Evolutionary conservation across 805 yeast genomes (phyloP).

Genomic region (Metschnikowia matae): DNA sequence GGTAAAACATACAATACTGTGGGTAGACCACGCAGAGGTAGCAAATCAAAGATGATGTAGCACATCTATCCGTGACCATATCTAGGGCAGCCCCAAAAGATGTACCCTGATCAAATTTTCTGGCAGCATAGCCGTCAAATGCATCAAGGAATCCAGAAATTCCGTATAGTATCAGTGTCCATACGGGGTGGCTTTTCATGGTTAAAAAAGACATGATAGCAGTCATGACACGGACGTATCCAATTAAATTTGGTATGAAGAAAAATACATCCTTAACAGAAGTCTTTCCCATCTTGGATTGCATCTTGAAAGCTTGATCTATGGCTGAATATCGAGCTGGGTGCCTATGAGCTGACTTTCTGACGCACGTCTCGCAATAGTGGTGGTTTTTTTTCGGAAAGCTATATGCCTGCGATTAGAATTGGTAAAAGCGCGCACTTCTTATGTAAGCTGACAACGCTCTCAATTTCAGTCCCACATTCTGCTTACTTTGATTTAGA

Average conservation of each 20-base stretch:
- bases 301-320: neutral
- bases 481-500: neutral
- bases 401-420: neutral
- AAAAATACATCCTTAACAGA: slow-evolving; percentile 52
- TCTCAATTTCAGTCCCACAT: neutral
- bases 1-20: slow-evolving; percentile 64
- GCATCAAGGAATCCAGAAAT: slow-evolving; percentile 93
- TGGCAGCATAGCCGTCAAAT: slow-evolving; percentile 92
- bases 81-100: slow-evolving; percentile 94
- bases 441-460: slow-evolving; percentile 1
- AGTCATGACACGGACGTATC: slow-evolving; percentile 78
- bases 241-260: slow-evolving; percentile 89
- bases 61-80: slow-evolving; percentile 98
- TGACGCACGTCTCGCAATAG: neutral
- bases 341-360: neutral
- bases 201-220: slow-evolving; percentile 75
- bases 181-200: slow-evolving; percentile 81
- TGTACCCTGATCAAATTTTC: slow-evolving; percentile 83
- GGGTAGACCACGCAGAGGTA: slow-evolving; percentile 82
- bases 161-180: slow-evolving; percentile 74
- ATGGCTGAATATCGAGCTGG: neutral
- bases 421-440: slow-evolving; percentile 5
- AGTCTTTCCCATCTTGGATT: neutral
- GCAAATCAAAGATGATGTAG: slow-evolving; percentile 90
- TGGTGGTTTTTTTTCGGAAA: slow-evolving; percentile 3